Conservation (phyloP, 2,329 filamentous ascomycete genomes). For the Geosmithia putterillii region DNA sequence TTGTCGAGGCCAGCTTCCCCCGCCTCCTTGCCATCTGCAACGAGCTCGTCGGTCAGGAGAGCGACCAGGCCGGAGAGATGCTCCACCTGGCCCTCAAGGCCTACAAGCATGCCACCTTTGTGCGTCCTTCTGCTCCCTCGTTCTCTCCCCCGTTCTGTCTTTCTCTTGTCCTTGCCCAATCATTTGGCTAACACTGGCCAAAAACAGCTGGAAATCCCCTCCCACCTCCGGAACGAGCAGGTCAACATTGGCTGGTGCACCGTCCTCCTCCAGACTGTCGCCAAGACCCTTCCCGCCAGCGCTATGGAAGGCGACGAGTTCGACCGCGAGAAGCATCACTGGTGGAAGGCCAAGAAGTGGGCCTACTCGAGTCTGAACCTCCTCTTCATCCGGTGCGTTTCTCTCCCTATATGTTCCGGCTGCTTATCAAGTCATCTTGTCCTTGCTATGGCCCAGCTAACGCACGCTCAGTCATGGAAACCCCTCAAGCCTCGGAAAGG, state of each 20-base stretch:
- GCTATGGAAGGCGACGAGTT: constrained; percentile 75
- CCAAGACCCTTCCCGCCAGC: constrained; percentile 67
- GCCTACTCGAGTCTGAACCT: constrained; percentile 95
- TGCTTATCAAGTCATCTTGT: too few species aligned
- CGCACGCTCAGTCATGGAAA: constrained; percentile 65
- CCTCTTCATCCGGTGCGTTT: constrained; percentile 73
- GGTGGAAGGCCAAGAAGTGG: constrained; percentile 99
- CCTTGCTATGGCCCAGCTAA: not conserved
- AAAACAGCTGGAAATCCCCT: constrained; percentile 69
- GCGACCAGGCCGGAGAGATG: constrained; percentile 93
- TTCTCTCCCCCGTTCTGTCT: not conserved
- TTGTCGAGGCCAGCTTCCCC: constrained; percentile 84
- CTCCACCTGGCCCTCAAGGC: constrained; percentile 88
- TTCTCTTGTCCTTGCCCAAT: not conserved
- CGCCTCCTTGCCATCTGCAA: constrained; percentile 78
- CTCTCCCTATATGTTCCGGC: not conserved
- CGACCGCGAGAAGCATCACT: constrained; percentile 87
- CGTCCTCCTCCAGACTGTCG: constrained; percentile 81
- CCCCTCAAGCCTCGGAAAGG: constrained; percentile 62
- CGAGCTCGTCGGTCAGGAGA: constrained; percentile 79
- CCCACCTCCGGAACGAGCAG: constrained; percentile 64
- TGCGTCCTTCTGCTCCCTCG: constrained; percentile 21
- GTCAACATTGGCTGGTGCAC: constrained; percentile 93
- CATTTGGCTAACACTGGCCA: constrained; percentile 12
- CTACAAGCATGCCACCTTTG: constrained; percentile 97